Base-by-base conservation (phyloP, 805 yeast genomes). In the Myxozyma kluyveri region DNA sequence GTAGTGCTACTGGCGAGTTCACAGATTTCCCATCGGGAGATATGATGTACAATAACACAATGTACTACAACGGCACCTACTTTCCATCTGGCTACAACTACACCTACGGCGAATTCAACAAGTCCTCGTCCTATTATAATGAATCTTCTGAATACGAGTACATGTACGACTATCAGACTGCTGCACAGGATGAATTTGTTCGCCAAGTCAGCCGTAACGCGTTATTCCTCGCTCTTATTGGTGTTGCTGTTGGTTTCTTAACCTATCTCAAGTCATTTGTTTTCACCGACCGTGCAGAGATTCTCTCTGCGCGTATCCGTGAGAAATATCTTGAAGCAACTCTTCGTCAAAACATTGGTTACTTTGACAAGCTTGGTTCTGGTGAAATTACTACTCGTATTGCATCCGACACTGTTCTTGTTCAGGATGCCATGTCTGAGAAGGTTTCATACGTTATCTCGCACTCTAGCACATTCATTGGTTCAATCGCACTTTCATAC, bases 401-500 rank as follows among this genome's bases (percentile, higher is more conserved):
- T 61, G 67, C 74, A 36, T 68, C 69, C 21, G 75, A 71, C 44
- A 72, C 74, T n/a, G 65, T 66, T 22, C 54, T 66, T 38, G 66
- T 72, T 36, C 75, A 73, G 54, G 75, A 70, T 35, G 76, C 75
- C 29, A 70, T 72, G 57, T 67, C 72, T 33, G 75, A 72, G 57
- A 72, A 72, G 54, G 63, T 68, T 4, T 73, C 74, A n/a, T 63
- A 67, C 40, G 70, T 71, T 32, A 61, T 69, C 33, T 65, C 67
- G 36, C 75, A 72, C 27, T 31, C 70, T 6, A 66, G 75, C 18
- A 68, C 74, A 1, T 72, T 72, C 57, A 60, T 69, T 26, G 60
- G 72, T 18, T 69, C 75, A 5, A 57, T 72, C n/a, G 64, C 66
- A 5, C 67, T 73, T 42, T 67, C 71, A 1, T 70, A 69, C 50